Conservation (phyloP, 202 grass and related monocot species). For the Dendrocalamus latiflorus region DNA sequence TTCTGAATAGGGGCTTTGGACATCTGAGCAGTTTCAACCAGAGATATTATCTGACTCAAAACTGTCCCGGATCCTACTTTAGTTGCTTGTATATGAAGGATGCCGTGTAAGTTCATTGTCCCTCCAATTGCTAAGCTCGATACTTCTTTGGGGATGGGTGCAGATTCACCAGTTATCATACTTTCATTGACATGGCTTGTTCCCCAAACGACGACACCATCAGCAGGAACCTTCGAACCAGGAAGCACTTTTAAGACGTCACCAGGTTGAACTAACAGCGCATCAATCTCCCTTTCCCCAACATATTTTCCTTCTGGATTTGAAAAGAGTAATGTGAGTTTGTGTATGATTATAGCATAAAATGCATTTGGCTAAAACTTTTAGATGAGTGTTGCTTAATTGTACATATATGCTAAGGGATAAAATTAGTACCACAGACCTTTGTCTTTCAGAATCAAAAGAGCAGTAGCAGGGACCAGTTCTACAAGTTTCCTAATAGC, state of each 20-base stretch:
- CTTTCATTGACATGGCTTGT: constrained; percentile 95
- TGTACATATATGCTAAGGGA: neutral
- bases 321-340: constrained; percentile 15
- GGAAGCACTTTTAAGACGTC: constrained; percentile 94
- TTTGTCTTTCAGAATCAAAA: constrained; percentile 90
- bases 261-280: constrained; percentile 80
- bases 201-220: constrained; percentile 84
- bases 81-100: constrained; percentile 86
- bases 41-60: constrained; percentile 95
- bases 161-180: constrained; percentile 98
- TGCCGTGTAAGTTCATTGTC: constrained; percentile 91
- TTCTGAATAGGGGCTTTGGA: constrained; percentile 99
- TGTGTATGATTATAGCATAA: neutral
- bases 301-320: constrained; percentile 62
- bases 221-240: constrained; percentile 88
- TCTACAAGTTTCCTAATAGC: constrained; percentile 97
- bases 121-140: constrained; percentile 75
- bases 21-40: constrained; percentile 97
- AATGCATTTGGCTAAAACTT: neutral
- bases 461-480: constrained; percentile 82
- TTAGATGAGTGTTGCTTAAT: neutral
- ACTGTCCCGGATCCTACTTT: constrained; percentile 96
- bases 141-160: constrained; percentile 71
- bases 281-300: constrained; percentile 92
- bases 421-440: constrained; percentile 34